These are phyloP conservation scores for Gnomoniopsis smithogilvyi DNA, from an alignment of 2,329 filamentous ascomycete species.

Conservation along the genomic window DNA sequence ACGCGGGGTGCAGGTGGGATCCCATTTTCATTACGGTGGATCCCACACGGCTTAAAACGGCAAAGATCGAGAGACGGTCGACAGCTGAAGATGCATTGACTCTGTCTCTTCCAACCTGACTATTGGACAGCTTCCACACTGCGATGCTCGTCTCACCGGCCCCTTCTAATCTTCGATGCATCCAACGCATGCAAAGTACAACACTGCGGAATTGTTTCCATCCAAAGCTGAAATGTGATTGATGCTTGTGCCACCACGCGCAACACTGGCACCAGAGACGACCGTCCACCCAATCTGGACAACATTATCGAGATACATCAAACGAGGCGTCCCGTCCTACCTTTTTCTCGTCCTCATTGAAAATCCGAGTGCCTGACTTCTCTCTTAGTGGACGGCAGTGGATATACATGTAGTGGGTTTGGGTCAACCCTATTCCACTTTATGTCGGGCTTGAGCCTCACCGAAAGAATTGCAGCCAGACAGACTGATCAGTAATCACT, in stretches of 20 bases:
- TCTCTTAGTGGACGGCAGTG: too few species aligned
- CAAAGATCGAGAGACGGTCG: conserved; percentile 9
- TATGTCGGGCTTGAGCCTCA: not conserved
- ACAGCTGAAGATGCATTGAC: conserved; percentile 12
- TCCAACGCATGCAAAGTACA: not conserved
- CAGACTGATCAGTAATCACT: not conserved
- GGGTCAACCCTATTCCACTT: too few species aligned
- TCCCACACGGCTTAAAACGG: conserved; percentile 9
- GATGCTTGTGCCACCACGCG: conserved; percentile 1
- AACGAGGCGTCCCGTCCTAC: not conserved
- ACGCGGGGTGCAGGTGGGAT: not conserved
- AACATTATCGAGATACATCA: conserved; percentile 12
- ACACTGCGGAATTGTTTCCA: not conserved
- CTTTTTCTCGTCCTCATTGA: not conserved
- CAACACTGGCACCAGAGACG: not conserved
- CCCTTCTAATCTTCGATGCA: conserved; percentile 8
- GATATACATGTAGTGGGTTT: too few species aligned
- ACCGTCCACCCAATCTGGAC: conserved; percentile 7
- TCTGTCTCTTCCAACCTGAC: not conserved
- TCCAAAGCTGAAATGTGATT: not conserved
- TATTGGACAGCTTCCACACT: conserved; percentile 4
- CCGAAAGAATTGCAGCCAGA: not conserved
- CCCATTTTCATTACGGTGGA: not conserved
- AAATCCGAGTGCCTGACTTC: not conserved
- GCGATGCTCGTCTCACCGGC: not conserved